Conservation (phyloP, 2,329 filamentous ascomycete genomes). For the Nothophaeocryptopus gaeumannii region DNA sequence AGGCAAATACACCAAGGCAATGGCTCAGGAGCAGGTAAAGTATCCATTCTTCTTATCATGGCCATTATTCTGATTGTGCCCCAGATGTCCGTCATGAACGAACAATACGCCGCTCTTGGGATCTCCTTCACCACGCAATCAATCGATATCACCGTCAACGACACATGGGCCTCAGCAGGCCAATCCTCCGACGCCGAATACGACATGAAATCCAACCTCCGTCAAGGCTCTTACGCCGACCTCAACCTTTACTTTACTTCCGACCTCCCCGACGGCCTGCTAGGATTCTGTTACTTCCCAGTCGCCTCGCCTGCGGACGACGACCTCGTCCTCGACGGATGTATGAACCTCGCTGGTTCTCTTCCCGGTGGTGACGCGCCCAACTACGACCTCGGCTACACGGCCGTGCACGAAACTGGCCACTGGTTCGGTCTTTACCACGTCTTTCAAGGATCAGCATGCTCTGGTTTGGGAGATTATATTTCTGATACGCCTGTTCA, state of each 20-base stretch:
- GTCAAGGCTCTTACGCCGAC: slow-evolving; percentile 50
- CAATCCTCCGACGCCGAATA: slow-evolving; percentile 38
- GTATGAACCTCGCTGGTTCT: slow-evolving; percentile 52
- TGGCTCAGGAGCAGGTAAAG: slow-evolving; percentile 30
- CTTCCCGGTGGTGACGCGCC: slow-evolving; percentile 50
- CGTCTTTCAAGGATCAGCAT: slow-evolving; percentile 43
- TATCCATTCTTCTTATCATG: background rate
- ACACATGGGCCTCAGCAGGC: slow-evolving; percentile 51
- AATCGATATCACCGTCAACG: slow-evolving; percentile 50
- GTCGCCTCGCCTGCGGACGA: slow-evolving; percentile 41
- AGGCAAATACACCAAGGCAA: slow-evolving; percentile 37
- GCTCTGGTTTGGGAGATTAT: slow-evolving; percentile 42
- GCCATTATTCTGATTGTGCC: background rate
- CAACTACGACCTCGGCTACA: slow-evolving; percentile 46
- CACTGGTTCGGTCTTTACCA: slow-evolving; percentile 47
- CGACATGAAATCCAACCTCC: slow-evolving; percentile 52
- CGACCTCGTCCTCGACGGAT: slow-evolving; percentile 48
- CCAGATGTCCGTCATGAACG: slow-evolving; percentile 14
- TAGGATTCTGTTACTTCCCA: slow-evolving; percentile 31
- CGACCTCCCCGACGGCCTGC: slow-evolving; percentile 38
- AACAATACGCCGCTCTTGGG: slow-evolving; percentile 42
- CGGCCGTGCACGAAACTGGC: slow-evolving; percentile 45
- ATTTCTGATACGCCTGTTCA: slow-evolving; percentile 44
- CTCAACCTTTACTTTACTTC: slow-evolving; percentile 60
- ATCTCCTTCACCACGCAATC: slow-evolving; percentile 46